phyloP scores from a whole-genome alignment of 441 rosid genomes.

The Gossypium gossypioides region DNA sequence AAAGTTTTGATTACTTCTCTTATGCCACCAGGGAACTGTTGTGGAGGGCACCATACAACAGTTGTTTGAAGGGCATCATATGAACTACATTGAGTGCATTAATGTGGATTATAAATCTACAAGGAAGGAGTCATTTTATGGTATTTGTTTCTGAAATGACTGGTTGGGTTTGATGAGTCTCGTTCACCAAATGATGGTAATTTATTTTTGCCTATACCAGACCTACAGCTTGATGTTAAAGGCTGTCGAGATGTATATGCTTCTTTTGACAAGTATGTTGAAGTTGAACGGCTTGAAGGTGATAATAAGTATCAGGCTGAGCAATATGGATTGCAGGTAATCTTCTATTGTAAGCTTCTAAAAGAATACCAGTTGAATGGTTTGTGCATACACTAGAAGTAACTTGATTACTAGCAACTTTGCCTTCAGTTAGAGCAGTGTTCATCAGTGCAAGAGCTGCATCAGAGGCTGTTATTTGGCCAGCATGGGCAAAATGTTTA shows the following conservation, averaged over 20 bases:
- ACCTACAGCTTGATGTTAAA: constrained; percentile 46
- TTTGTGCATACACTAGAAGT: background rate
- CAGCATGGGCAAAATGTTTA: background rate
- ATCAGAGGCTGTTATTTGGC: constrained; percentile 1
- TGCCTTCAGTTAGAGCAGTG: background rate
- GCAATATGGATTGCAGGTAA: constrained; percentile 44
- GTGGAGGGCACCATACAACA: constrained; percentile 46
- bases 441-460: background rate
- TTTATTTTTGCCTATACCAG: constrained; percentile 17
- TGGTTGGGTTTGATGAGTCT: background rate
- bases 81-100: constrained; percentile 42
- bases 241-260: constrained; percentile 46
- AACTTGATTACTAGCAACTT: background rate
- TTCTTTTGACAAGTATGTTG: constrained; percentile 50
- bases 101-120: constrained; percentile 44
- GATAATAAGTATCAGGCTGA: constrained; percentile 47
- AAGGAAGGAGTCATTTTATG: constrained; percentile 44
- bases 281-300: constrained; percentile 48
- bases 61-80: constrained; percentile 40
- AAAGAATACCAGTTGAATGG: background rate
- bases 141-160: constrained; percentile 13
- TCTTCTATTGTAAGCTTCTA: background rate
- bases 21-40: constrained; percentile 30
- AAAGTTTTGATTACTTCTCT: background rate
- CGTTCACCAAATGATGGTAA: background rate